Conservation (phyloP, 306 rosid species). For the Malus asiatica region DNA sequence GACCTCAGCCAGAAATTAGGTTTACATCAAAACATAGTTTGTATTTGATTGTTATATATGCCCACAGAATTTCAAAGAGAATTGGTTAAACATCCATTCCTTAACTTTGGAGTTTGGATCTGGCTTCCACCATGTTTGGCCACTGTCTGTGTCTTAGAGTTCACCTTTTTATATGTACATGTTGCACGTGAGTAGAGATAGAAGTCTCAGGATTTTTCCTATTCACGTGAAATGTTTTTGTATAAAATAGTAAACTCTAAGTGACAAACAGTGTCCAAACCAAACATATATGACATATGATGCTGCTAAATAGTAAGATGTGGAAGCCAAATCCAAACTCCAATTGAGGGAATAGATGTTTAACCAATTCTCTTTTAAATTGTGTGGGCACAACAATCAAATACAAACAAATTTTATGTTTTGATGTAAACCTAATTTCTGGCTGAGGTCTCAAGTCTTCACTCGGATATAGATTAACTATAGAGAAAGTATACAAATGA, state of each 20-base stretch:
- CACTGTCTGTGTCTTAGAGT: no score
- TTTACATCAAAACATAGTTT: conserved; percentile 18
- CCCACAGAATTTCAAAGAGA: conserved; percentile 2
- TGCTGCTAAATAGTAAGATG: not conserved
- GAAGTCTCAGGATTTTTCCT: no score
- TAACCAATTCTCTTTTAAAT: not conserved
- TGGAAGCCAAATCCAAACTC: not conserved
- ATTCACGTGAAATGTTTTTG: no score
- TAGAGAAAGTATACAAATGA: no score
- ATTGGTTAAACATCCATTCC: conserved; percentile 3
- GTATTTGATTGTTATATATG: not conserved
- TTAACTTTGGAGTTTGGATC: not conserved
- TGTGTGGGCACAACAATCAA: conserved; percentile 3
- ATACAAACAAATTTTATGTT: not conserved
- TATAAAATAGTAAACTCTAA: no score
- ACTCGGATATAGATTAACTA: not conserved
- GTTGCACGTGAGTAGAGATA: not conserved
- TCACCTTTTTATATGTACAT: not conserved
- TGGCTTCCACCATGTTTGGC: conserved; percentile 4
- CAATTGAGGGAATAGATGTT: not conserved
- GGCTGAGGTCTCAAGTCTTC: not conserved
- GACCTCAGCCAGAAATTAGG: conserved; percentile 18
- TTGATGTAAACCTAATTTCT: conserved; percentile 27
- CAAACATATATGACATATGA: no score
- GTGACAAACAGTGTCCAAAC: no score